Conservation (phyloP, 495 filamentous ascomycete species). For the Tuber magnatum region DNA sequence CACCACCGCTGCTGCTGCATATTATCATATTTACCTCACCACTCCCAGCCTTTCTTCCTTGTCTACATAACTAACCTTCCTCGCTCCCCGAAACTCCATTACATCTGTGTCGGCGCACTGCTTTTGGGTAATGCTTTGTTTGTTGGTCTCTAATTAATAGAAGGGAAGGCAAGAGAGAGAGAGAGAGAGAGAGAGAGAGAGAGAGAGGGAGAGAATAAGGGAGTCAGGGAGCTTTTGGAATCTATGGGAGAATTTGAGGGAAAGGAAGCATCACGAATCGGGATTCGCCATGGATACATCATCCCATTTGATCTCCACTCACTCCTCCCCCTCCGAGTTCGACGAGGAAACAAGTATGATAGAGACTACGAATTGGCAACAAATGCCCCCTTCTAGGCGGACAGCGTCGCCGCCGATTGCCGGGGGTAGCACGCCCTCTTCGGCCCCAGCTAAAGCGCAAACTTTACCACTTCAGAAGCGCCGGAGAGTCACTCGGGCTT, state of each 20-base stretch:
- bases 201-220: slow-evolving; percentile 13
- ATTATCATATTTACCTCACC: slow-evolving; percentile 6
- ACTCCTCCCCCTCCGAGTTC: slow-evolving; percentile 37
- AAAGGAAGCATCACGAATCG: not conserved
- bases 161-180: not conserved
- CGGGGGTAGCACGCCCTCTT: slow-evolving; percentile 34
- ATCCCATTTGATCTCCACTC: slow-evolving; percentile 37
- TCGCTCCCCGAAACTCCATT: not conserved
- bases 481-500: slow-evolving; percentile 79
- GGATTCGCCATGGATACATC: slow-evolving; percentile 19
- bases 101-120: not conserved
- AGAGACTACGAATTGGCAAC: slow-evolving; percentile 36
- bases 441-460: slow-evolving; percentile 40
- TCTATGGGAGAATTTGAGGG: not conserved
- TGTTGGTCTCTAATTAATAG: not conserved
- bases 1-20: not conserved
- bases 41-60: not conserved
- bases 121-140: not conserved
- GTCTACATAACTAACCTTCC: not conserved
- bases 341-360: slow-evolving; percentile 40
- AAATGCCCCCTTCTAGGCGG: slow-evolving; percentile 34
- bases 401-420: slow-evolving; percentile 32
- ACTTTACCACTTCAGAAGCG: slow-evolving; percentile 70
- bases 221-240: slow-evolving; percentile 3
- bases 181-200: not conserved